Evolutionary conservation across 2,329 filamentous ascomycete species (phyloP), one percentile per base, ranked within the genome.

Genomic region (Canariomyces notabilis): DNA sequence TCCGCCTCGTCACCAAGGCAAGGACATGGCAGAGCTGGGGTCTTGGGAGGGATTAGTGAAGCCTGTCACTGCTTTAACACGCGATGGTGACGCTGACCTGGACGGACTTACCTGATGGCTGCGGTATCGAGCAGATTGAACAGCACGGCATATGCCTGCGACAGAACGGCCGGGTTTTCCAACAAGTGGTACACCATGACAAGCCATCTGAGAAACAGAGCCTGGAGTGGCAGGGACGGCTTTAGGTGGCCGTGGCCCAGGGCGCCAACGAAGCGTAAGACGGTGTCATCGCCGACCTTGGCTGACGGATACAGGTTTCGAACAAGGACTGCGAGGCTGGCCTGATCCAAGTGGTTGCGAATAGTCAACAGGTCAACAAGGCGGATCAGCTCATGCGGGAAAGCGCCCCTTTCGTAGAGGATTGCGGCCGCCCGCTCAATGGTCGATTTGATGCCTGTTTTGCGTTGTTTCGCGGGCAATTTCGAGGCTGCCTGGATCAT

Each of bases 111-210:
- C 75, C 86, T 77, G 50, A 89, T 77, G 48, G 81, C 85, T 41
- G 87, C 83, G 58, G 87, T 91, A 59, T 94, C 87, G 5, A 95
- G 74, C 53, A 91, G 71, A 53, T 87, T 87, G 62, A 95, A 95
- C 4, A 95, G 65, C 15, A 91, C 78, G 0, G 80, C 74, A 59
- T 94, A 95, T 2, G 85, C 70, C 51, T 80, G 82, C 5, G 82
- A 82, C 39, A 95, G 65, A 7, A 83, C 68, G 6, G 68, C 70
- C 37, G 77, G 74, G 33, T 80, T 76, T 44, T 87, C 80, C 16
- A 93, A 65, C 37, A 83, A 69, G 56, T 89, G 83, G 59, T 90
- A 82, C 3, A 88, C 76, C 66, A 87, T 79, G 46, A 89, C 76
- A 40, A 94, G 71, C 89, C 89, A 95, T 65, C 79, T 83, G 51